These are phyloP conservation scores for Sporisorium sorghi DNA, from an alignment of 1,284 basidiomycete genomes.

Conservation along the genomic window DNA sequence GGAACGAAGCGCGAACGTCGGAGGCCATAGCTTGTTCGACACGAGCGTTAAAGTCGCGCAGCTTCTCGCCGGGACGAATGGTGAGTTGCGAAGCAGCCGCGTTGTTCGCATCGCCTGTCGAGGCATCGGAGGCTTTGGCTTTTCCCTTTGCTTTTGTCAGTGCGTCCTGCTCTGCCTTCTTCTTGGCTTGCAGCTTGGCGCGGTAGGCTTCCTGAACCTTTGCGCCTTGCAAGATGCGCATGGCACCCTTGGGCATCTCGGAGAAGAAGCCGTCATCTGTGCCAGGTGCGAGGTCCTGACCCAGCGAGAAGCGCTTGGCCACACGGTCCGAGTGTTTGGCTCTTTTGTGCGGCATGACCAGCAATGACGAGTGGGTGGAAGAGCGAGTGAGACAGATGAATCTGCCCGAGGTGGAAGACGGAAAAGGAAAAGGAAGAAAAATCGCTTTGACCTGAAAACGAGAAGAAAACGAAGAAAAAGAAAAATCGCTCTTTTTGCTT, in stretches of 20 bases:
- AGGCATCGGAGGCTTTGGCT: conserved; percentile 20
- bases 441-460: neutral
- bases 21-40: conserved; percentile 60
- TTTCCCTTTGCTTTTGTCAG: conserved; percentile 41
- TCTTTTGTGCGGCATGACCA: conserved; percentile 62
- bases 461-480: conserved; percentile 1
- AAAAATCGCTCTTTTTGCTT: neutral
- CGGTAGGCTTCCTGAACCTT: conserved; percentile 55
- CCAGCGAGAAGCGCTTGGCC: conserved; percentile 47
- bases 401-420: conserved; percentile 15
- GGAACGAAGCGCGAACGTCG: conserved; percentile 52
- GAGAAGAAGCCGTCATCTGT: conserved; percentile 42
- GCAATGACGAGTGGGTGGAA: neutral
- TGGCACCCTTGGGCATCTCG: conserved; percentile 59
- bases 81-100: conserved; percentile 34
- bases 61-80: conserved; percentile 62
- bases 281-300: conserved; percentile 51
- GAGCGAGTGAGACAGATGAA: conserved; percentile 13
- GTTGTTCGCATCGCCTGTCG: conserved; percentile 3
- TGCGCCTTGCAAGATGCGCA: conserved; percentile 56
- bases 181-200: conserved; percentile 32
- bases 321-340: conserved; percentile 57
- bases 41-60: conserved; percentile 62
- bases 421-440: neutral
- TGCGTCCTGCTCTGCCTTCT: conserved; percentile 27